phyloP scores from a whole-genome alignment of 805 yeast species.

The Candida broadrunensis region DNA sequence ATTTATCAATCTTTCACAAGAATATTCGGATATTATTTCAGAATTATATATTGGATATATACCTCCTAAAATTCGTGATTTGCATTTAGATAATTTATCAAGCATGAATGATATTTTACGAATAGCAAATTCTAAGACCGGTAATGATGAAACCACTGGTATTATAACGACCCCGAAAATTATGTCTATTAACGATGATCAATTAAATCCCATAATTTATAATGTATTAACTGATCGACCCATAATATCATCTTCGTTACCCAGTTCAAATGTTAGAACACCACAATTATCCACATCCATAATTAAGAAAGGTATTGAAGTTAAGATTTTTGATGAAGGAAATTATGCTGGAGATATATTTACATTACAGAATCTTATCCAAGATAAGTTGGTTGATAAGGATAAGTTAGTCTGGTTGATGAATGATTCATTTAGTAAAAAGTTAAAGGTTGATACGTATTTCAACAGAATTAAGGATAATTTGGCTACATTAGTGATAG shows the following conservation, averaged over 20 bases:
- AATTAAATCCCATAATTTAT: conserved; percentile 82
- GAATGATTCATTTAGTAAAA: conserved; percentile 74
- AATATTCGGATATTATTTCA: conserved; percentile 59
- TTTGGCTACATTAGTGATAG: conserved; percentile 75
- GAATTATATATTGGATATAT: conserved; percentile 64
- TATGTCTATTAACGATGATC: conserved; percentile 53
- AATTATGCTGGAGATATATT: conserved; percentile 25
- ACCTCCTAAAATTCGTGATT: conserved; percentile 40
- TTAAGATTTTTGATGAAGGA: conserved; percentile 37
- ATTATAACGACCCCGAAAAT: conserved; percentile 80
- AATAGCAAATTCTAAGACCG: conserved; percentile 41
- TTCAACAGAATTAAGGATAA: conserved; percentile 59
- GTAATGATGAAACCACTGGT: conserved; percentile 60
- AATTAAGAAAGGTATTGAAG: conserved; percentile 69
- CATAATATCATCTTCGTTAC: conserved; percentile 84
- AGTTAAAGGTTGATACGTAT: conserved; percentile 66
- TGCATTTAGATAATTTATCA: conserved; percentile 65
- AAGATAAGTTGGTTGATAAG: conserved; percentile 47
- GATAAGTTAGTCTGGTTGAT: conserved; percentile 57
- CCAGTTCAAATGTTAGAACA: conserved; percentile 52
- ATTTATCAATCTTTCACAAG: conserved; percentile 81
- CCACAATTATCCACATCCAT: conserved; percentile 75
- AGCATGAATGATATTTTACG: conserved; percentile 59
- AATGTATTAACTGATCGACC: conserved; percentile 91
- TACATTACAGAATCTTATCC: conserved; percentile 39